These are phyloP conservation scores for Teunomyces tritomae DNA, from an alignment of 805 yeast species.

Conservation along the genomic window DNA sequence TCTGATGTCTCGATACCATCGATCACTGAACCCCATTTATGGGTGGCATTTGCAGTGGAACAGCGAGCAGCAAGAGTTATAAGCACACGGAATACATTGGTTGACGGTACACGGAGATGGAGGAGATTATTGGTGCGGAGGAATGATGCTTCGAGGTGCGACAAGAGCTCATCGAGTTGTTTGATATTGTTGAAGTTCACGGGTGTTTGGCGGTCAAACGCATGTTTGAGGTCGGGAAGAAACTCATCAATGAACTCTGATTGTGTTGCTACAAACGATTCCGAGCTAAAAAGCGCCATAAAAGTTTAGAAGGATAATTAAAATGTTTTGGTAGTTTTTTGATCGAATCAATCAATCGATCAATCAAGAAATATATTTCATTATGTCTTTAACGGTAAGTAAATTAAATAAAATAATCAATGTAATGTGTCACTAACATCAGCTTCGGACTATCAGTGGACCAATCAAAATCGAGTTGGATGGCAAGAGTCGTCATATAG, in stretches of 20 bases:
- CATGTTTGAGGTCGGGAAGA: constrained; percentile 17
- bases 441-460: constrained; percentile 18
- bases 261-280: constrained; percentile 14
- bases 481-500: constrained; percentile 12
- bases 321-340: not conserved
- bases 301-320: not conserved
- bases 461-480: constrained; percentile 14
- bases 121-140: not conserved
- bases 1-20: constrained; percentile 20
- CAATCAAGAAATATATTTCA: not conserved
- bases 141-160: constrained; percentile 21
- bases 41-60: constrained; percentile 25
- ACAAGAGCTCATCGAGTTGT: constrained; percentile 28
- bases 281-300: not conserved
- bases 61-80: constrained; percentile 31
- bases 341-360: not conserved
- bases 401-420: not conserved
- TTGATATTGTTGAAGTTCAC: constrained; percentile 25
- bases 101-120: constrained; percentile 22
- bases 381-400: constrained; percentile 14
- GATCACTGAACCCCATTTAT: constrained; percentile 10
- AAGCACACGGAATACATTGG: constrained; percentile 24
- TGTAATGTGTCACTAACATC: constrained; percentile 1
- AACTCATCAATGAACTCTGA: constrained; percentile 19
- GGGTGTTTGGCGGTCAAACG: constrained; percentile 1